A percentile compares a stretch with the other conserved stretches of the same genome.
phyloP scores from a whole-genome alignment of 768 basidiomycete genomes.

The Amyloporia xantha region DNA sequence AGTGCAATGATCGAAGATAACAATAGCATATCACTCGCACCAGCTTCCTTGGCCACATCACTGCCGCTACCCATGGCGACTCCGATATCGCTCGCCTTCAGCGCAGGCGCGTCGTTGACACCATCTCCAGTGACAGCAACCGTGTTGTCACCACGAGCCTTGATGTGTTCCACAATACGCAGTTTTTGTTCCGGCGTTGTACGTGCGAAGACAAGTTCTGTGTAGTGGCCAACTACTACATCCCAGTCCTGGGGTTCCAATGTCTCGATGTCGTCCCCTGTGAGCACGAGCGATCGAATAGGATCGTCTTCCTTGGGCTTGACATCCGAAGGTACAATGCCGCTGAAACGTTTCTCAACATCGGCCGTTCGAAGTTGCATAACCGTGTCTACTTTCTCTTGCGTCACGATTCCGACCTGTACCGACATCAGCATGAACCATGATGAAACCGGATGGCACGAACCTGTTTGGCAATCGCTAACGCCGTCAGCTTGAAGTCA shows the following conservation, averaged over 20 bases:
- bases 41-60: conserved; percentile 49
- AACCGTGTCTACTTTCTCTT: conserved; percentile 30
- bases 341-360: conserved; percentile 15
- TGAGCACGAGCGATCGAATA: conserved; percentile 34
- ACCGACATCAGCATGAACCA: neutral
- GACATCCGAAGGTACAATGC: conserved; percentile 16
- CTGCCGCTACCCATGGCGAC: conserved; percentile 52
- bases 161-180: conserved; percentile 54
- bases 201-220: conserved; percentile 54
- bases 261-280: conserved; percentile 36
- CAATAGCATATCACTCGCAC: conserved; percentile 24
- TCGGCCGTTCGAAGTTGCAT: conserved; percentile 21
- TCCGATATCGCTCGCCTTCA: conserved; percentile 57
- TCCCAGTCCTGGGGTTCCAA: conserved; percentile 36
- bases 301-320: conserved; percentile 34
- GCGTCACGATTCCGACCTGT: conserved; percentile 38
- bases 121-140: conserved; percentile 67
- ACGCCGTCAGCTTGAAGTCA: conserved; percentile 54
- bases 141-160: conserved; percentile 42
- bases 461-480: conserved; percentile 58
- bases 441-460: conserved; percentile 36
- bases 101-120: conserved; percentile 52
- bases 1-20: neutral
- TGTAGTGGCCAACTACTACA: conserved; percentile 30
- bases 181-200: conserved; percentile 62